phyloP scores from a whole-genome alignment of 2,329 filamentous ascomycete species.

The Penicillium sclerotigenum region DNA sequence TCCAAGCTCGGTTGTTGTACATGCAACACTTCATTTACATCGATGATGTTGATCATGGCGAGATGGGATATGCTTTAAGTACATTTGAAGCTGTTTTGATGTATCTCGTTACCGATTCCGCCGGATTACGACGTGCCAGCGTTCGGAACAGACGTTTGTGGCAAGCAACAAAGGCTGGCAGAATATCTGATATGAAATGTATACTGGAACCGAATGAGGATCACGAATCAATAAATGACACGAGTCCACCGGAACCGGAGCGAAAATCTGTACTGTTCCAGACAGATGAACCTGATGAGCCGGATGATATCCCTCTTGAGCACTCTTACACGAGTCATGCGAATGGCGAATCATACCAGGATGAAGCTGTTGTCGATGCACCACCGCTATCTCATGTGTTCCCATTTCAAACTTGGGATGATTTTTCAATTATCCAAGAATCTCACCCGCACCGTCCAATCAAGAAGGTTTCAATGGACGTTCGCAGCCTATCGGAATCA shows the following conservation, averaged over 20 bases:
- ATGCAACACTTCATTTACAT: constrained; percentile 98
- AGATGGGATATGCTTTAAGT: constrained; percentile 92
- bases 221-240: constrained; percentile 35
- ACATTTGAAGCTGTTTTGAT: constrained; percentile 92
- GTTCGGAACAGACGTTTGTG: constrained; percentile 80
- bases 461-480: constrained; percentile 87
- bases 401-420: constrained; percentile 70
- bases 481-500: constrained; percentile 79
- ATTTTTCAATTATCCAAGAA: constrained; percentile 40
- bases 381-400: constrained; percentile 75
- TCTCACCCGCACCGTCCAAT: constrained; percentile 49
- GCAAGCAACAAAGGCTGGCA: constrained; percentile 78
- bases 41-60: constrained; percentile 93
- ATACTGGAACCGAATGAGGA: constrained; percentile 72
- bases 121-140: constrained; percentile 77
- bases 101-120: constrained; percentile 80
- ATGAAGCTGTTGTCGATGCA: constrained; percentile 25
- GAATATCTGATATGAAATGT: constrained; percentile 68
- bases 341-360: constrained; percentile 15
- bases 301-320: constrained; percentile 22
- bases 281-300: constrained; percentile 35
- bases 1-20: constrained; percentile 86
- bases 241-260: constrained; percentile 40
- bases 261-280: constrained; percentile 31
- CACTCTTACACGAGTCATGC: constrained; percentile 22